Base-by-base conservation (phyloP, 177 flowering plant genomes). In the Telopea speciosissima region DNA sequence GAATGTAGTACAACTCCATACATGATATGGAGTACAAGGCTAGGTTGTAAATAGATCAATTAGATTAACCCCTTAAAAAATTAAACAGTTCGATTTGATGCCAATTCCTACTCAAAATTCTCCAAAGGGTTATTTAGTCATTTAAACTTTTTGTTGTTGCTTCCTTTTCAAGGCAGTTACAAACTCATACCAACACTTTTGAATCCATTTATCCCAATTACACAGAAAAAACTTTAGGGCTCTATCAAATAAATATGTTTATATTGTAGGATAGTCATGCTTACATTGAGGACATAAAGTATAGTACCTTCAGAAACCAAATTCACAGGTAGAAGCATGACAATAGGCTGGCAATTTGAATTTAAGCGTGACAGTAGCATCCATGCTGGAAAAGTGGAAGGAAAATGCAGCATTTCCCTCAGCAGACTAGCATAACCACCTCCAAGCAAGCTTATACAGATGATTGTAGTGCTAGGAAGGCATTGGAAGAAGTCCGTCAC, bases 371-470 rank as follows among this genome's bases (percentile, higher is more conserved):
- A 91, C 59, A 96, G 63, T 40, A 91, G 79, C 74, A 93, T 81
- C 93, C 93, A 96, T 45, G 91, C 89, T 68, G 74, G 68, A 72
- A 78, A 79, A 73, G 78, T 61, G 25, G 87, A 76, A 78, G 88
- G 82, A 63, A 67, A 69, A 31, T n/a, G 74, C 69, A 87, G 68
- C 74, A 95, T 59, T 62, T 85, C 88, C 63, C 77, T 72, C 24
- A 93, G 75, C 45, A 91, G 70, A 62, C 70, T 67, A 54, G 78
- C 72, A 73, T 74, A 85, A 76, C 78, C 78, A 72, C 79, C 81
- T 59, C 87, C 90, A 72, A 96, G 79, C 62, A 93, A 75, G 83
- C 89, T 91, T 66, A 96, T 70, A 76, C 99, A 90, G 69, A 89
- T 71, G 24, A 85, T 70, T 69, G 95, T 78, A 9, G 84, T 70